Base-by-base conservation (phyloP, 352 stramenopile species). In the Phytopythium aichiense region DNA sequence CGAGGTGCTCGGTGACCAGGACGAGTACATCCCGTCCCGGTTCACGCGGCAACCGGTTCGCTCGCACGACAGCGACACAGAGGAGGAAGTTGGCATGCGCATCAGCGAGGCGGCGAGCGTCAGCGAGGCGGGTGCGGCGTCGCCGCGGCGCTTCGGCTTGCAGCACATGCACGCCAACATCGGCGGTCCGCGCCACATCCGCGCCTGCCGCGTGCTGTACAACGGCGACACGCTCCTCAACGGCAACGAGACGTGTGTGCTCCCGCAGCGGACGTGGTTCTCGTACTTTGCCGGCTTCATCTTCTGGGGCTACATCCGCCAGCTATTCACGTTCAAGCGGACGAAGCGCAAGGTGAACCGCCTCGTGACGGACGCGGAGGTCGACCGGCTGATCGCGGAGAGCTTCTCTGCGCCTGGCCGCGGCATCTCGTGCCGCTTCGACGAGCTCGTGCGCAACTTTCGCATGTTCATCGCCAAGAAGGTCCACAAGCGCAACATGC, bases 381-480 rank as follows among this genome's bases (percentile, higher is more conserved):
- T 92, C 20, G 77, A 89, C 64, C 67, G 68, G 8, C 74, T 92
- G 8, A 88, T 92, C 56, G 71, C 61, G 20, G 75, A 87, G 56
- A 79, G 80, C 45, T 88, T 91, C 58, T 61, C 67, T 30, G 76
- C 79, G 8, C 73, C 78, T 7, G 84, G 76, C 18, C 79, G 84
- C 30, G 84, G 76, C n/a, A 88, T 87, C 9, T 90, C 78, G 22
- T 92, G 84, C 60, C 73, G 84, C 56, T 92, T 92, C 60, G 84
- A 92, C 33, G 84, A 92, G 48, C 73, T 92, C 28, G 81, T 92
- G 43, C 77, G 81, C 35, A 89, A 91, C 57, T 91, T 92, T 56
- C 79, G 84, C 62, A 86, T 92, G 70, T 87, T 92, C 46, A 87
- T 92, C 51, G 79, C 80, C 20, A 92, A 93, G 57, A 91, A 90